phyloP scores from a whole-genome alignment of 345 rosid genomes.

The Bruguiera gymnorhiza region DNA sequence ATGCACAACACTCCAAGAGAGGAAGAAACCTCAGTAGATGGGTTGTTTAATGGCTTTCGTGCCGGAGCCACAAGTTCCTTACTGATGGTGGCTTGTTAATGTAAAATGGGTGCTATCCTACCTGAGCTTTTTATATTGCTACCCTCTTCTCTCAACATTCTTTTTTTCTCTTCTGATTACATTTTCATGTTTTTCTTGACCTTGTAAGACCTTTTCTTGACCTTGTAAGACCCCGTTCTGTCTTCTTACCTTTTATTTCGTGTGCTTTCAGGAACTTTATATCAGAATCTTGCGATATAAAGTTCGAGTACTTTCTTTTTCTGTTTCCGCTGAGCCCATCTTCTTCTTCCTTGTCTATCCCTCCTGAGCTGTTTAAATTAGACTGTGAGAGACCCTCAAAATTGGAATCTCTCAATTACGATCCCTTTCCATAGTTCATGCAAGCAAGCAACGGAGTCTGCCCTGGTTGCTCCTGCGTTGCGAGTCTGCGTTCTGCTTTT shows the following conservation, averaged over 20 bases:
- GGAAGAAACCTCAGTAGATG: background rate
- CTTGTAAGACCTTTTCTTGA: slow-evolving; percentile 99
- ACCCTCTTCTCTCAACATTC: background rate
- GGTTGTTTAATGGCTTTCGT: slow-evolving; percentile 4
- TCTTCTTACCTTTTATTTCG: background rate
- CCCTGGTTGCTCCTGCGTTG: background rate
- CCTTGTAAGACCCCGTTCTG: slow-evolving; percentile 78
- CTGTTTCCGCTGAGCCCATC: slow-evolving; percentile 45
- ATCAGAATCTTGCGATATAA: slow-evolving; percentile 14
- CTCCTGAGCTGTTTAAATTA: slow-evolving; percentile 71
- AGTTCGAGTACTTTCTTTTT: slow-evolving; percentile 10
- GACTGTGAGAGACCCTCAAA: background rate
- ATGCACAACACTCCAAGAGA: background rate
- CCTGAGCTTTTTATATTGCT: slow-evolving; percentile 59
- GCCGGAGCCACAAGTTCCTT: slow-evolving; percentile 7
- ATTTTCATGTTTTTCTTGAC: slow-evolving; percentile 64
- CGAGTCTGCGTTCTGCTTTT: background rate
- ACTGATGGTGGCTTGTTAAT: slow-evolving; percentile 11
- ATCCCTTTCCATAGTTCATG: background rate
- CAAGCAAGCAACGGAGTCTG: slow-evolving; percentile 10
- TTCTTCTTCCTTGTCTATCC: slow-evolving; percentile 95
- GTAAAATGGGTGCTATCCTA: slow-evolving; percentile 69
- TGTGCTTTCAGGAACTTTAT: background rate
- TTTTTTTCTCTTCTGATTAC: background rate
- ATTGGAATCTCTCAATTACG: slow-evolving; percentile 4